These are phyloP conservation scores for Casuarina cunninghamiana DNA, from an alignment of 306 rosid species.

Conservation along the genomic window DNA sequence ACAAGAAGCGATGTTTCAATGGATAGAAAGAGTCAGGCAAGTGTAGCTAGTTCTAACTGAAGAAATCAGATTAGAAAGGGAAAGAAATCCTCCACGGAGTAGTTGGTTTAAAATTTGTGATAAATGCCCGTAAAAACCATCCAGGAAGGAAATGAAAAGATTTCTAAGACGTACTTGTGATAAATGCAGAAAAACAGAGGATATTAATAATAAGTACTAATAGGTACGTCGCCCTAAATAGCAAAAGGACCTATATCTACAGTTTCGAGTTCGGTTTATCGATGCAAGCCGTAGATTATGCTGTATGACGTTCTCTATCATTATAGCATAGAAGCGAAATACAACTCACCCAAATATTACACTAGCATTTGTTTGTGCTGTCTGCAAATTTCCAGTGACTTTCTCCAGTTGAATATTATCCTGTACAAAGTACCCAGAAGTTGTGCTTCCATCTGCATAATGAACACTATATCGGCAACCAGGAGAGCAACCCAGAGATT, in stretches of 20 bases:
- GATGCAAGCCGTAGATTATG: background rate
- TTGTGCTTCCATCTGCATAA: constrained; percentile 87
- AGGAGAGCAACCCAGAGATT: constrained; percentile 52
- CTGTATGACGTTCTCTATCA: background rate
- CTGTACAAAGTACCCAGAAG: constrained; percentile 68
- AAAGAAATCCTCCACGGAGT: background rate
- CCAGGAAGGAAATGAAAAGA: background rate
- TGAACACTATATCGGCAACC: constrained; percentile 61
- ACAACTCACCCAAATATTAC: constrained; percentile 72
- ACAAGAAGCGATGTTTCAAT: constrained; percentile 16
- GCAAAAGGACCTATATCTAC: background rate
- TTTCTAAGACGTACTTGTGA: background rate
- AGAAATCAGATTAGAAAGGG: background rate
- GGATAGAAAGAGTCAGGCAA: background rate
- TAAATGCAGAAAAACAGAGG: background rate
- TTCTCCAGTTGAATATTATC: constrained; percentile 59
- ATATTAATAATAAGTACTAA: background rate
- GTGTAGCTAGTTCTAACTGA: background rate
- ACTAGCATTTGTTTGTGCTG: constrained; percentile 40
- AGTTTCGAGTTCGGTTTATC: background rate
- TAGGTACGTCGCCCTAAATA: background rate
- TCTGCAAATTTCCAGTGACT: constrained; percentile 48
- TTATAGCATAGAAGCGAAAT: constrained; percentile 4
- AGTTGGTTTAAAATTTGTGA: background rate
- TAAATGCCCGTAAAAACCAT: background rate